Conservation (phyloP, 352 stramenopile genomes). For the Globisporangium nagaii region DNA sequence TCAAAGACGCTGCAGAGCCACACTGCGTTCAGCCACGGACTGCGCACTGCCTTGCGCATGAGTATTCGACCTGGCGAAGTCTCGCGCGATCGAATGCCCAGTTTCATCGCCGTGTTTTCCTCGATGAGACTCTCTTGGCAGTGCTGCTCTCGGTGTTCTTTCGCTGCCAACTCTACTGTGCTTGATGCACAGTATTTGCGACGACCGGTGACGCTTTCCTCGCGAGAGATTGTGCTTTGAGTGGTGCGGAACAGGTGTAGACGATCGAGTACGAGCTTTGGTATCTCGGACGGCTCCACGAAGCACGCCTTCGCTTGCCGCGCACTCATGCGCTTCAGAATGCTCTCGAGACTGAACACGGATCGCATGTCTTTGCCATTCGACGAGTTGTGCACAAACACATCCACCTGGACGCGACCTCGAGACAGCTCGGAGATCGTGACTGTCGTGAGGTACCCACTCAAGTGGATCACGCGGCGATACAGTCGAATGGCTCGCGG, state of each 20-base stretch:
- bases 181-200: no score
- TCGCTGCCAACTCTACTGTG: not conserved
- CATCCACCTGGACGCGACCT: slow-evolving; percentile 54
- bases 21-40: slow-evolving; percentile 14
- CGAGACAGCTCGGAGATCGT: slow-evolving; percentile 62
- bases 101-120: slow-evolving; percentile 8
- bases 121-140: slow-evolving; percentile 1
- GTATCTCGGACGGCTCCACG: slow-evolving; percentile 23
- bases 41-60: slow-evolving; percentile 28
- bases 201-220: not conserved
- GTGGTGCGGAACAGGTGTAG: slow-evolving; percentile 41
- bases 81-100: slow-evolving; percentile 20
- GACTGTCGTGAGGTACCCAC: slow-evolving; percentile 38
- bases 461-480: slow-evolving; percentile 37
- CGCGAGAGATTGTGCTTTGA: slow-evolving; percentile 8
- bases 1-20: slow-evolving; percentile 33
- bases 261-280: slow-evolving; percentile 50
- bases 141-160: not conserved
- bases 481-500: slow-evolving; percentile 47
- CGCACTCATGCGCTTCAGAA: slow-evolving; percentile 48
- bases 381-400: slow-evolving; percentile 33
- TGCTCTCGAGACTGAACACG: slow-evolving; percentile 45
- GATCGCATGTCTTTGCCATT: slow-evolving; percentile 12
- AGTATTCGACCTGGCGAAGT: slow-evolving; percentile 21
- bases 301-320: slow-evolving; percentile 24